Evolutionary conservation across 768 basidiomycete genomes (phyloP).

Genomic region (Mycena maculata): DNA sequence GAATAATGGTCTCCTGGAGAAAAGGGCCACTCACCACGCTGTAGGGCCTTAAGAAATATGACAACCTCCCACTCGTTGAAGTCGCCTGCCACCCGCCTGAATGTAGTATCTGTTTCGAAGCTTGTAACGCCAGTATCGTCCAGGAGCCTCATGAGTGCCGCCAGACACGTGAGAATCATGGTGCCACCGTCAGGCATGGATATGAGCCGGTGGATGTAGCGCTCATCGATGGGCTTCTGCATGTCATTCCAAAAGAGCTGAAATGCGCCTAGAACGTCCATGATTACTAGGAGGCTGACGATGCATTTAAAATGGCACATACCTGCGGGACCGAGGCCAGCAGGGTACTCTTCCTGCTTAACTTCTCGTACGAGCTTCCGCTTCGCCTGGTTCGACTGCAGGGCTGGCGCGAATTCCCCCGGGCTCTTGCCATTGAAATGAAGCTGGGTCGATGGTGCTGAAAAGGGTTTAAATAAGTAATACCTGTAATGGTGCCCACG

Average conservation of each 20-base stretch:
- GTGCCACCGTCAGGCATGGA: conserved; percentile 1
- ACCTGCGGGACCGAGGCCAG: not conserved
- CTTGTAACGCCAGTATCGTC: conserved; percentile 8
- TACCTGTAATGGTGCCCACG: not conserved
- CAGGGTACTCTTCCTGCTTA: conserved; percentile 1
- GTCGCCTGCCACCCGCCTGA: conserved; percentile 1
- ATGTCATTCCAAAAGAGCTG: conserved; percentile 7
- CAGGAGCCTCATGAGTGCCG: conserved; percentile 14
- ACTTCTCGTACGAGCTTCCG: not conserved
- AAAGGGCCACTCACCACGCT: conserved; percentile 5
- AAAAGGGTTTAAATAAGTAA: not conserved
- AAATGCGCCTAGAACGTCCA: not conserved
- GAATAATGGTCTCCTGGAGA: not conserved
- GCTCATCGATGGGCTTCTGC: not conserved
- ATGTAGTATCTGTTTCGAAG: conserved; percentile 26
- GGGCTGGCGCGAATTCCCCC: not conserved
- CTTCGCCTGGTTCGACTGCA: conserved; percentile 3
- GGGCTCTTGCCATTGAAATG: not conserved
- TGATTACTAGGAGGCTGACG: not conserved
- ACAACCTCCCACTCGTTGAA: conserved; percentile 29
- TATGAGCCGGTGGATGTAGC: conserved; percentile 3
- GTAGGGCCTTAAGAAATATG: conserved; percentile 10
- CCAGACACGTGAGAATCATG: conserved; percentile 19
- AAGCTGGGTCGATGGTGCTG: conserved; percentile 9
- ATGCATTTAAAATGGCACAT: not conserved